A percentile compares a stretch with the other conserved stretches of the same genome.
These are phyloP conservation scores for Psophocarpus tetragonolobus DNA, from an alignment of 306 rosid genomes.

Conservation along the genomic window DNA sequence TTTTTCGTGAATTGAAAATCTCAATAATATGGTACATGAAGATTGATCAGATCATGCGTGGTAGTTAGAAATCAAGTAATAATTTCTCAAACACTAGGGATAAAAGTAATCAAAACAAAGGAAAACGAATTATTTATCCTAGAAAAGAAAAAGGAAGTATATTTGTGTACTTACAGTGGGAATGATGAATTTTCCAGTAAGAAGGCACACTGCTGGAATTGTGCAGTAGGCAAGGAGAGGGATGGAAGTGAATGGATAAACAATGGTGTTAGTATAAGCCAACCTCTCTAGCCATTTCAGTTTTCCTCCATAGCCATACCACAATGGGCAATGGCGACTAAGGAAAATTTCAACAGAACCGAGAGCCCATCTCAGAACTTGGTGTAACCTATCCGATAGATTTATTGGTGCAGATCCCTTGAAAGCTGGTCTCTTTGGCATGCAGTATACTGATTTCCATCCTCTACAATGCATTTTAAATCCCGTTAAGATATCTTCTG, in stretches of 20 bases:
- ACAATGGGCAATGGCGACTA: background rate
- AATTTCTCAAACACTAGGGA: background rate
- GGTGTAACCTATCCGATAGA: conserved; percentile 2
- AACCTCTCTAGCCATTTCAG: conserved; percentile 1
- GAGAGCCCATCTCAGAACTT: conserved; percentile 3
- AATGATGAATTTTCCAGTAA: background rate
- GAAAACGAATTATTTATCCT: background rate
- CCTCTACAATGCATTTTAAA: conserved; percentile 4
- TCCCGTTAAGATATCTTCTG: background rate
- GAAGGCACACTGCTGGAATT: background rate
- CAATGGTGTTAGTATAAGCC: background rate
- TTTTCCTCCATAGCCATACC: conserved; percentile 11
- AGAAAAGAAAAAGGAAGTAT: background rate
- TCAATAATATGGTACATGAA: background rate
- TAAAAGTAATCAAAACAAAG: background rate
- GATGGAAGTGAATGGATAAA: background rate
- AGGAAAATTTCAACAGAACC: conserved; percentile 8
- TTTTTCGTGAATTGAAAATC: background rate
- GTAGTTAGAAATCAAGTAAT: background rate
- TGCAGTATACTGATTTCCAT: conserved; percentile 5
- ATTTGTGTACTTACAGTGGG: background rate
- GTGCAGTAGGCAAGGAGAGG: background rate
- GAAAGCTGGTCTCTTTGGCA: conserved; percentile 1
- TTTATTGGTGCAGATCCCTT: conserved; percentile 1
- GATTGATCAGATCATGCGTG: background rate